A percentile compares a stretch with the other conserved stretches of the same genome.
Evolutionary conservation across 2,329 filamentous ascomycete species (phyloP).

Genomic region (Penicillium sclerotigenum): DNA sequence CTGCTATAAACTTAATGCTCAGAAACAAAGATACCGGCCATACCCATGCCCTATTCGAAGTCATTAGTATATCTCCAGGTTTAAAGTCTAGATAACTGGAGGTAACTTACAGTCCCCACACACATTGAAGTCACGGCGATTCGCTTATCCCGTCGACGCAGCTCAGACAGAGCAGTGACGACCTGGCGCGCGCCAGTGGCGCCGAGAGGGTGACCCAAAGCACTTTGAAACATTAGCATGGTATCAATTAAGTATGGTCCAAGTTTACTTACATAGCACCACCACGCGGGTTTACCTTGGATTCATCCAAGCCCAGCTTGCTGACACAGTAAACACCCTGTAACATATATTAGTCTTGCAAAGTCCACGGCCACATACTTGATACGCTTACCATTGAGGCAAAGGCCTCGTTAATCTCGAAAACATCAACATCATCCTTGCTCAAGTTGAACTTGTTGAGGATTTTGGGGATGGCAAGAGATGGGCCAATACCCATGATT

Average conservation of each 20-base stretch:
- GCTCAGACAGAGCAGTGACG: constrained; percentile 80
- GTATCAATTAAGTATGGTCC: not conserved
- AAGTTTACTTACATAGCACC: constrained; percentile 64
- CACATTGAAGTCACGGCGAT: constrained; percentile 92
- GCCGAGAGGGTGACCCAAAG: constrained; percentile 87
- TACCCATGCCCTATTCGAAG: constrained; percentile 55
- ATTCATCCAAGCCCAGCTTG: constrained; percentile 71
- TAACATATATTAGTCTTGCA: not conserved
- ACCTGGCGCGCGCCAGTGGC: constrained; percentile 90
- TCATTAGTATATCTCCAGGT: constrained; percentile 4
- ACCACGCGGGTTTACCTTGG: constrained; percentile 93
- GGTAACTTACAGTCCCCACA: constrained; percentile 70
- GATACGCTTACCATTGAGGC: constrained; percentile 54
- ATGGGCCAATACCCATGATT: constrained; percentile 90
- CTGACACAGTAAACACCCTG: constrained; percentile 89
- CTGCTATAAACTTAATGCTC: constrained; percentile 56
- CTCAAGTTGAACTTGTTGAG: constrained; percentile 75
- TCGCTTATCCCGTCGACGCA: constrained; percentile 73
- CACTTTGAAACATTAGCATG: constrained; percentile 39
- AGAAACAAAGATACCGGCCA: constrained; percentile 90
- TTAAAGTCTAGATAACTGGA: not conserved
- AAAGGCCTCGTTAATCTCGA: constrained; percentile 78
- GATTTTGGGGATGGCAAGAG: constrained; percentile 86
- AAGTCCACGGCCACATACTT: not conserved
- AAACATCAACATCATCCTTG: constrained; percentile 41